Evolutionary conservation across 352 stramenopile genomes (phyloP).

Genomic region (Phytophthora idaei): DNA sequence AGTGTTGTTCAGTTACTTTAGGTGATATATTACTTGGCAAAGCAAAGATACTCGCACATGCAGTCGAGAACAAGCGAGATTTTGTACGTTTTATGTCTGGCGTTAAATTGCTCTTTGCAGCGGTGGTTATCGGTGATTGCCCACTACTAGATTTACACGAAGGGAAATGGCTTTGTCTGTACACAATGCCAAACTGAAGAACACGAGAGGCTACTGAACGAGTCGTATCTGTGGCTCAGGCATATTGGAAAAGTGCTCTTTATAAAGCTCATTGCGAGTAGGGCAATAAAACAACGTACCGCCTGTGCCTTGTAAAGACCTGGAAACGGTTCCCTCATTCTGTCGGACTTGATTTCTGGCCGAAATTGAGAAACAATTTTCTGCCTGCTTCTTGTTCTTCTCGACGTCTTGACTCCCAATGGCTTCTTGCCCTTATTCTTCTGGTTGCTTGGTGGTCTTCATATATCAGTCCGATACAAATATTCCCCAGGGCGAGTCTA

Average conservation of each 20-base stretch:
- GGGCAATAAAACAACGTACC: background rate
- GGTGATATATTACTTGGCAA: background rate
- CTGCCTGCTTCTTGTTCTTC: background rate
- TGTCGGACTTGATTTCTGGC: background rate
- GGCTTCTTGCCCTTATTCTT: too few relatives aligned
- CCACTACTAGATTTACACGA: background rate
- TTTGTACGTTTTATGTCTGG: background rate
- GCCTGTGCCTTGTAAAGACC: background rate
- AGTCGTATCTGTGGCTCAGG: slow-evolving; percentile 12
- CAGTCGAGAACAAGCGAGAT: slow-evolving; percentile 1
- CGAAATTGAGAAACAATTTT: too few relatives aligned
- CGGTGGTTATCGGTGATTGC: slow-evolving; percentile 6
- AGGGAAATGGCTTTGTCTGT: background rate
- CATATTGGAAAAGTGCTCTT: background rate
- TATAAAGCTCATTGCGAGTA: background rate
- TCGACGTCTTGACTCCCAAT: background rate
- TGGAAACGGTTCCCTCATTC: slow-evolving; percentile 10
- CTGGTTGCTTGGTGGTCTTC: too few relatives aligned
- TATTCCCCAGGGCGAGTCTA: too few relatives aligned
- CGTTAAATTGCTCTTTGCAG: background rate
- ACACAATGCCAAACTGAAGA: background rate
- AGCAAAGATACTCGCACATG: background rate
- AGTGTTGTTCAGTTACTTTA: background rate
- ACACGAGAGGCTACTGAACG: background rate
- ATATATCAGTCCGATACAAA: too few relatives aligned